Evolutionary conservation across 257 asterid genomes (phyloP).

Genomic region (Marsdenia floribunda): DNA sequence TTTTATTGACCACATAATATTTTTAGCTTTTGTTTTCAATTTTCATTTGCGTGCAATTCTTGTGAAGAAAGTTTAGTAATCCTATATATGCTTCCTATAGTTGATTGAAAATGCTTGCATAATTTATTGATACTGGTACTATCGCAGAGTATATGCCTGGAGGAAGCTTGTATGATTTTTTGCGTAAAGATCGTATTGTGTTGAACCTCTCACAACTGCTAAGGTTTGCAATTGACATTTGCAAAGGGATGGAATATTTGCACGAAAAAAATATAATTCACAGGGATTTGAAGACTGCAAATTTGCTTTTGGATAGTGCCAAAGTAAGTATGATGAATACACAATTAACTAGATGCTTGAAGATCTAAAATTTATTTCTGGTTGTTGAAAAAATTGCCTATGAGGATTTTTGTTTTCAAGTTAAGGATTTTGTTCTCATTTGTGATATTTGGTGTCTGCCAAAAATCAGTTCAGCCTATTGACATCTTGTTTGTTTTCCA

Average conservation of each 20-base stretch:
- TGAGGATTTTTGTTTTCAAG: not conserved
- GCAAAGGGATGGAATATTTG: conserved; percentile 92
- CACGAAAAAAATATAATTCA: conserved; percentile 76
- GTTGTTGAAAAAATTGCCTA: not conserved
- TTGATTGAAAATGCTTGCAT: not conserved
- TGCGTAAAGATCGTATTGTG: conserved; percentile 52
- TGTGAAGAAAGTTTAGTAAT: not conserved
- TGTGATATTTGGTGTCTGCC: not conserved
- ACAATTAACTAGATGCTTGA: not conserved
- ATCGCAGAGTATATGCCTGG: conserved; percentile 76
- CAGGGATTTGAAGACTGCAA: conserved; percentile 88
- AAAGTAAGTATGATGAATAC: conserved; percentile 41
- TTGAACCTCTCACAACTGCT: conserved; percentile 63
- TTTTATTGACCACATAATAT: not conserved
- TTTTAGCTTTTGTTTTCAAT: not conserved
- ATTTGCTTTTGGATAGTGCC: conserved; percentile 64
- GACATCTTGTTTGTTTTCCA: not conserved
- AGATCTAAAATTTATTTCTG: not conserved
- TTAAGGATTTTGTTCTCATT: not conserved
- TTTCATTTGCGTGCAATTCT: not conserved
- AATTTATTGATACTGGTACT: conserved; percentile 23
- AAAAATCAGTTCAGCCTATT: not conserved
- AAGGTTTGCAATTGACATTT: conserved; percentile 76
- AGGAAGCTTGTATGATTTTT: conserved; percentile 76
- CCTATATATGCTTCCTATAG: not conserved